Evolutionary conservation across 1,284 basidiomycete species (phyloP), one percentile per base, ranked within the genome.

Genomic region (Fomitopsis schrenkii): DNA sequence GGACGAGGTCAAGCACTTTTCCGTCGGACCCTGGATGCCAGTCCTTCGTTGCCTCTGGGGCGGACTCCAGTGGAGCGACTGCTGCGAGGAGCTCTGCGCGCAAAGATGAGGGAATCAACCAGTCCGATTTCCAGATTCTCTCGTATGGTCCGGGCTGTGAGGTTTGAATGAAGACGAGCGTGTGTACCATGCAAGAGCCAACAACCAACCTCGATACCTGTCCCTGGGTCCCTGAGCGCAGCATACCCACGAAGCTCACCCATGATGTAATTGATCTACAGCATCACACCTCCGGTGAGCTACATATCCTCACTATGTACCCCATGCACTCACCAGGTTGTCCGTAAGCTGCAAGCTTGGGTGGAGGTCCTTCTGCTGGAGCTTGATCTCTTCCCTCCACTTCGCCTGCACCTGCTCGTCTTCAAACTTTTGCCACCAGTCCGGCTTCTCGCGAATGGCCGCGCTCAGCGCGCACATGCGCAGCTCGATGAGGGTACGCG

Each of bases 11-110:
- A n/a, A 46, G 62, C 8, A 65, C 64, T 38, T 62, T 63, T 5
- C 48, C 35, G 38, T 64, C 56, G 14, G 64, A 62, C 40, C 62
- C 60, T 26, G 64, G 62, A 53, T 64, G 64, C 64, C 63, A 66
- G 61, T 64, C 64, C 19, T 61, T 60, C 50, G 60, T 17, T 15
- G 55, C 44, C 3, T 60, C 57, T 3, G 62, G 64, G 12, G 60
- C 54, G 33, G 58, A 38, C 35, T 62, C 63, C 26, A 64, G 38
- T 14, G 54, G 58, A 5, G 54, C 19, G 54, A 55, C 36, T 26
- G 54, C 54, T 26, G 36, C 17, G 38, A 55, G 36, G 33, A 55
- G 54, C 9, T 40, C 35, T 3, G 33, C 30, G 3, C 38, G 36
- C 36, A 55, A 19, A 12, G 36, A 38, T 8, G 36, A 14, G 8